Evolutionary conservation across 163 green algal genomes (phyloP).

Genomic region (Trebouxia gelatinosa): DNA sequence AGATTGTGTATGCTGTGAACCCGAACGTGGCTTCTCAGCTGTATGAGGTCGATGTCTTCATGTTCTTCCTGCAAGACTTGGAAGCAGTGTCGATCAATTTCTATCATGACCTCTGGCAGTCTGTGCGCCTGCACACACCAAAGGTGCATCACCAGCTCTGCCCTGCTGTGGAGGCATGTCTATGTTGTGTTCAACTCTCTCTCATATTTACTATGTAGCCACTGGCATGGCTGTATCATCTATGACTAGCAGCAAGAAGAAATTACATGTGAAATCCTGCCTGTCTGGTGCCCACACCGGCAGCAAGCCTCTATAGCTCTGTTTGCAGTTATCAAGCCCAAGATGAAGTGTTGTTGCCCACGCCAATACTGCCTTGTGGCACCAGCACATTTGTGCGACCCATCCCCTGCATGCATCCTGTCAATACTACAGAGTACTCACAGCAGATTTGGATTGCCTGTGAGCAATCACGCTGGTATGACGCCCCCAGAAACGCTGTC

Average conservation of each 20-base stretch:
- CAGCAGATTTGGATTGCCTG: no score
- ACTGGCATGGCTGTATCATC: neutral
- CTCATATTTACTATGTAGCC: neutral
- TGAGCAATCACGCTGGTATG: no score
- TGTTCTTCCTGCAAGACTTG: constrained; percentile 35
- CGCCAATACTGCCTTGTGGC: neutral
- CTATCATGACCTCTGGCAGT: constrained; percentile 28
- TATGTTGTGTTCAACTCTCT: neutral
- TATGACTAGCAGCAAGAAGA: no score
- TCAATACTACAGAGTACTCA: no score
- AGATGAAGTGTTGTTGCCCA: neutral
- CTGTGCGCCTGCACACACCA: constrained; percentile 31
- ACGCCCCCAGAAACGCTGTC: no score
- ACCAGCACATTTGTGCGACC: neutral
- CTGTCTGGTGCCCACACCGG: neutral
- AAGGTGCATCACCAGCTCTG: no score
- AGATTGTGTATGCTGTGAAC: constrained; percentile 28
- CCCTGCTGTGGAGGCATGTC: no score
- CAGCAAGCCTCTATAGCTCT: no score
- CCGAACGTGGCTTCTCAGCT: constrained; percentile 27
- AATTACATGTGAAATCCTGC: no score
- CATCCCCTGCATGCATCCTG: no score
- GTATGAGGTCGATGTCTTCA: constrained; percentile 33
- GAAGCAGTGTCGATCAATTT: constrained; percentile 29
- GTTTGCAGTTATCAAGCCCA: no score